Conservation (phyloP, 345 rosid genomes). For the Hevea brasiliensis region DNA sequence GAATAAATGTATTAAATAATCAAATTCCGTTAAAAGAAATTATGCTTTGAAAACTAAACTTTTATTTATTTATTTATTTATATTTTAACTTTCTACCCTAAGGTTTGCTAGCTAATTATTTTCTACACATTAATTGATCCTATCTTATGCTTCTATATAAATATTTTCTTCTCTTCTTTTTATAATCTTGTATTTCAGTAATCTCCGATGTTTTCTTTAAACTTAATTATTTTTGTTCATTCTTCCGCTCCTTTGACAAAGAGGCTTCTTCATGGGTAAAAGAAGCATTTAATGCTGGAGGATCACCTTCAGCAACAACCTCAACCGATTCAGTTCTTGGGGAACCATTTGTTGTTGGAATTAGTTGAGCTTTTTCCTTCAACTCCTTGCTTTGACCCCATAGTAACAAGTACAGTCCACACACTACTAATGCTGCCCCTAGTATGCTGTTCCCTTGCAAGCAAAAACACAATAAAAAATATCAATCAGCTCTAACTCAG, state of each 20-base stretch:
- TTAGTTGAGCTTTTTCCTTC: conserved; percentile 1
- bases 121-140: too few species aligned
- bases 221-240: not conserved
- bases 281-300: not conserved
- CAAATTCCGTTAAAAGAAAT: too few species aligned
- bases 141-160: not conserved
- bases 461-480: not conserved
- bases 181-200: too few species aligned
- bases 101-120: too few species aligned
- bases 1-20: too few species aligned
- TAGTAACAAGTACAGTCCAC: conserved; percentile 25
- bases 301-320: not conserved
- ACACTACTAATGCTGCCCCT: conserved; percentile 15
- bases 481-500: not conserved
- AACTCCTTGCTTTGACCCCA: conserved; percentile 21
- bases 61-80: too few species aligned
- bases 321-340: not conserved
- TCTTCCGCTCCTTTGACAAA: not conserved
- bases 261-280: not conserved
- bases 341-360: not conserved
- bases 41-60: too few species aligned
- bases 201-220: not conserved
- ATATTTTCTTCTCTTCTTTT: too few species aligned
- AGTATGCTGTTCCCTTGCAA: not conserved
- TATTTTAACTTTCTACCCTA: too few species aligned